These are phyloP conservation scores for Colletotrichum kahawae DNA, from an alignment of 2,329 filamentous ascomycete species.

Conservation along the genomic window DNA sequence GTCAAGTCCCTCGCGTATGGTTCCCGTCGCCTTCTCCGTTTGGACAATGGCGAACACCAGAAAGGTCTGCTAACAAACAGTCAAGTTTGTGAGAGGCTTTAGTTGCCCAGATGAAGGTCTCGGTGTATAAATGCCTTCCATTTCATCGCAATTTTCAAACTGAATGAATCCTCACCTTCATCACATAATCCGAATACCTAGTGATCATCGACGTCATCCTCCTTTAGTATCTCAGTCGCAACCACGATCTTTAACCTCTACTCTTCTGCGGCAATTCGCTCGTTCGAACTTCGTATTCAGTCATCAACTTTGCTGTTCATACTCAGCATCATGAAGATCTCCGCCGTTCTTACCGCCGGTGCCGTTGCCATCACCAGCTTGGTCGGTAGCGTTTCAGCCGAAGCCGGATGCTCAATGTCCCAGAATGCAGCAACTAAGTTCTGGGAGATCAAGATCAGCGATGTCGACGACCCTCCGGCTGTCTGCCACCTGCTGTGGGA, in stretches of 20 bases:
- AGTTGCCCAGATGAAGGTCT: neutral
- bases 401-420: neutral
- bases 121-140: neutral
- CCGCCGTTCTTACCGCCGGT: neutral
- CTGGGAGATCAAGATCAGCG: neutral
- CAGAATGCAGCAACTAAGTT: neutral
- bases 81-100: fast-evolving
- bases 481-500: neutral
- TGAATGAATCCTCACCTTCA: neutral
- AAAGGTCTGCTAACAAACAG: neutral
- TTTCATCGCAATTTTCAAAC: neutral
- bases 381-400: neutral
- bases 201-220: neutral
- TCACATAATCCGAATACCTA: neutral
- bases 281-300: neutral
- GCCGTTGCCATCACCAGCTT: neutral
- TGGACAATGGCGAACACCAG: neutral
- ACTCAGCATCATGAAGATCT: neutral
- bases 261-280: neutral
- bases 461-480: neutral
- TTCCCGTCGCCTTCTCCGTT: neutral
- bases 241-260: neutral
- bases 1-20: neutral
- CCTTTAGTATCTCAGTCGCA: neutral
- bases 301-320: no score